These are phyloP conservation scores for Xerocomellus amylosporus DNA, from an alignment of 768 basidiomycete genomes.

Conservation along the genomic window DNA sequence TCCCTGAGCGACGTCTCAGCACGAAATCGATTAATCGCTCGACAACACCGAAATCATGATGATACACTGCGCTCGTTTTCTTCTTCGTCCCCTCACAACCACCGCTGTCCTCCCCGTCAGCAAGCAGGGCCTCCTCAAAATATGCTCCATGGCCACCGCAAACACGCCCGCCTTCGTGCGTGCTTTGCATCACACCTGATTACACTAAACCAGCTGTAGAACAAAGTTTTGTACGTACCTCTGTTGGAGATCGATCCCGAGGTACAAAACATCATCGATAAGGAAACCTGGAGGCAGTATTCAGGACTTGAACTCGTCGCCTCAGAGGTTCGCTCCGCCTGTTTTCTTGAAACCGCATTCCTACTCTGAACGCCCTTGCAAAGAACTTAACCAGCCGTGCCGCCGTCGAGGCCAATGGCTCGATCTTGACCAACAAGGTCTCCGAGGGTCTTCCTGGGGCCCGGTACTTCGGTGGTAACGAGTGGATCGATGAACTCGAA, in stretches of 20 bases:
- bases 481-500: constrained; percentile 96
- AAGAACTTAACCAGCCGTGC: constrained; percentile 96
- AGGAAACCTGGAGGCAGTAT: constrained; percentile 98
- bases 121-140: constrained; percentile 7
- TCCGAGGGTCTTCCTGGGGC: constrained; percentile 99
- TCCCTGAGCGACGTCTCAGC: too few relatives aligned
- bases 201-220: constrained; percentile 46
- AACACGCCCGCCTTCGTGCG: constrained; percentile 62
- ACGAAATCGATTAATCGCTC: constrained; percentile 18
- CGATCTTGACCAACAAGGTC: constrained; percentile 98
- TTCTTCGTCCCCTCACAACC: constrained; percentile 27
- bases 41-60: constrained; percentile 23
- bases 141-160: constrained; percentile 57
- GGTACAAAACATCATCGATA: constrained; percentile 96
- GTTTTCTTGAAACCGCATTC: neutral
- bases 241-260: constrained; percentile 91
- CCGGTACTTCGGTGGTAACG: constrained; percentile 97
- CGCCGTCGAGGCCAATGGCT: constrained; percentile 97
- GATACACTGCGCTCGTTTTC: constrained; percentile 28
- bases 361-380: neutral
- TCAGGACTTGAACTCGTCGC: constrained; percentile 98
- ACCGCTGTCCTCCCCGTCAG: constrained; percentile 24
- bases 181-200: constrained; percentile 3
- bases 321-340: constrained; percentile 69
- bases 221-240: constrained; percentile 86